Percentiles rank a stretch among this genome's conserved stretches.
These are phyloP conservation scores for Suhomyces canberraensis DNA, from an alignment of 805 yeast species.

Conservation along the genomic window DNA sequence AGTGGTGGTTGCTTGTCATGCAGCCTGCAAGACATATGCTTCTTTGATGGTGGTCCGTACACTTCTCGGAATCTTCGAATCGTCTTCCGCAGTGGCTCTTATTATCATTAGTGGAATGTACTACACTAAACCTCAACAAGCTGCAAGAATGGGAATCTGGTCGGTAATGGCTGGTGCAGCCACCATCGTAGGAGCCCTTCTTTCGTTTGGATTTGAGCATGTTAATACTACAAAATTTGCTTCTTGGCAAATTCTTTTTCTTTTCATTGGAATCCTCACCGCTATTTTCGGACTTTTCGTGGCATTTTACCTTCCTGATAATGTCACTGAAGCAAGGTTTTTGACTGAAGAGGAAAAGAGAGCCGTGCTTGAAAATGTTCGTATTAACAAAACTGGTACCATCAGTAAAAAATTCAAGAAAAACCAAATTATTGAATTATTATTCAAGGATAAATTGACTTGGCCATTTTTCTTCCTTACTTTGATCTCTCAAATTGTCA, in stretches of 20 bases:
- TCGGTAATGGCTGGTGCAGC: conserved; percentile 58
- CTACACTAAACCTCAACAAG: conserved; percentile 52
- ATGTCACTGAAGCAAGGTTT: conserved; percentile 37
- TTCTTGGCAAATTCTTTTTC: conserved; percentile 62
- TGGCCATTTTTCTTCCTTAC: conserved; percentile 49
- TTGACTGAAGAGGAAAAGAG: conserved; percentile 40
- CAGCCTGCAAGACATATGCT: conserved; percentile 52
- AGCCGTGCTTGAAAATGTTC: conserved; percentile 42
- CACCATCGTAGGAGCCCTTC: conserved; percentile 45
- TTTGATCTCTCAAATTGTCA: conserved; percentile 44
- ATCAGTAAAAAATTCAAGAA: conserved; percentile 45
- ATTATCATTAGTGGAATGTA: conserved; percentile 61
- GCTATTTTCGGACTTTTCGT: conserved; percentile 46
- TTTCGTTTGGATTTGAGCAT: conserved; percentile 51
- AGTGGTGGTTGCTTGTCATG: conserved; percentile 43
- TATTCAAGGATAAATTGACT: conserved; percentile 45
- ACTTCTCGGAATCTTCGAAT: conserved; percentile 52
- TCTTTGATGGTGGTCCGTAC: conserved; percentile 54
- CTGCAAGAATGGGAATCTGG: conserved; percentile 53
- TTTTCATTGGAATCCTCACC: conserved; percentile 54
- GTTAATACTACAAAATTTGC: conserved; percentile 35
- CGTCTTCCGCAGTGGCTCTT: conserved; percentile 55
- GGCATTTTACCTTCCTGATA: conserved; percentile 48
- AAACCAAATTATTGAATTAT: conserved; percentile 45
- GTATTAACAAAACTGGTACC: conserved; percentile 50